These are phyloP conservation scores for Quercus lobata DNA, from an alignment of 331 rosid genomes.

Conservation along the genomic window DNA sequence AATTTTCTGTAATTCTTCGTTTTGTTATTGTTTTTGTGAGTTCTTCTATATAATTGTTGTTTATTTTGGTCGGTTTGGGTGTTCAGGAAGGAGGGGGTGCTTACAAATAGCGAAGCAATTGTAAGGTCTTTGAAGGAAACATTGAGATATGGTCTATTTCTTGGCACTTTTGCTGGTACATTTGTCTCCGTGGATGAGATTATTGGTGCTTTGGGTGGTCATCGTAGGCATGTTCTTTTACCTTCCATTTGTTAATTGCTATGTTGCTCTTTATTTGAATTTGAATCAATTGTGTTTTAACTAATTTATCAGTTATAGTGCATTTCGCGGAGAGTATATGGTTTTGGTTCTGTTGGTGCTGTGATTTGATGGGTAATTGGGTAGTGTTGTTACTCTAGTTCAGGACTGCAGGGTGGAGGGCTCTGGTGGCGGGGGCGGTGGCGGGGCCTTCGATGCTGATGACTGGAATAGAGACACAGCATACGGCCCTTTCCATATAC, in stretches of 20 bases:
- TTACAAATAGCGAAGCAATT: slow-evolving; percentile 63
- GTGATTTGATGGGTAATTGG: slow-evolving; percentile 21
- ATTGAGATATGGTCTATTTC: slow-evolving; percentile 84
- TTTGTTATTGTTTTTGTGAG: neutral
- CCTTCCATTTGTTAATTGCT: slow-evolving; percentile 3
- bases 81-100: slow-evolving; percentile 52
- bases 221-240: slow-evolving; percentile 72
- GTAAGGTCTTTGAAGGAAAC: slow-evolving; percentile 75
- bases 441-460: slow-evolving; percentile 93
- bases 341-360: neutral
- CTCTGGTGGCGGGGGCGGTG: slow-evolving; percentile 81
- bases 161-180: slow-evolving; percentile 87
- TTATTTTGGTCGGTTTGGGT: neutral
- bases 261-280: neutral
- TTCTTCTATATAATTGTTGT: neutral
- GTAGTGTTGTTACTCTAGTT: slow-evolving; percentile 29
- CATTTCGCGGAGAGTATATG: neutral
- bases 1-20: neutral
- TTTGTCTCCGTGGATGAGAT: slow-evolving; percentile 85
- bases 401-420: slow-evolving; percentile 97
- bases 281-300: neutral
- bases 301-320: neutral
- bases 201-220: slow-evolving; percentile 71
- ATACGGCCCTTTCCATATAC: slow-evolving; percentile 83
- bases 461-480: slow-evolving; percentile 79